Evolutionary conservation across 257 asterid species (phyloP), one percentile per base, ranked within the genome.

Genomic region (Petunia secreta): DNA sequence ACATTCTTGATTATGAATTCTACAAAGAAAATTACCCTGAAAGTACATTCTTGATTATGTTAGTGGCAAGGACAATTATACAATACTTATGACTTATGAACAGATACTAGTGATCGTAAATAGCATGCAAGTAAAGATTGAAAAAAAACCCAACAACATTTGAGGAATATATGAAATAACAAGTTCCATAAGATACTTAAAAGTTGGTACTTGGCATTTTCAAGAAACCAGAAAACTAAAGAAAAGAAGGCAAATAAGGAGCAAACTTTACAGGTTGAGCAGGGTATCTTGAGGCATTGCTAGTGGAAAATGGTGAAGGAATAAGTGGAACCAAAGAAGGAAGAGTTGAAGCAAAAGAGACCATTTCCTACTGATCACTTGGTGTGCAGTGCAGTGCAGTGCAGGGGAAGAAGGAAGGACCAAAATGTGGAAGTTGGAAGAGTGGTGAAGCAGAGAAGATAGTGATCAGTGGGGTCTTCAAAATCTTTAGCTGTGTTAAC

Each of bases 341-440:
- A 13, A 92, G 75, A 10, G 98, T 89, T 66, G 97, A 93, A 80
- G 90, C 82, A 91, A 91, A 95, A 82, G 97, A 93, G 52, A 92
- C 85, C 89, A 87, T 78, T 52, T 75, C 90, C 39, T 68, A 44
- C 16, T 68, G 14, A 41, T 50, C 36, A 14, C 77, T 46, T 0
- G 16, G 15, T 52, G 14, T 41, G 38, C 53, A 65, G 54, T 43
- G 15, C 52, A 41, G 14, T 41, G 38, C 53, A 65, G 54, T 43
- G 15, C 52, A 41, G 37, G 7, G 75, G n/a, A 9, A 69, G 8
- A 44, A 44, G 8, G 25, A 37, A 66, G 36, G 25, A 25, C 25
- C 25, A 43, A 4, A 71, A 48, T 71, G 59, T 25, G 25, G 25
- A 25, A 25, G 25, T 46, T 69, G 77, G 43, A 46, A 63, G 43